Conservation (phyloP, 805 yeast species). For the Hemisphaericaspora nanyangensis region DNA sequence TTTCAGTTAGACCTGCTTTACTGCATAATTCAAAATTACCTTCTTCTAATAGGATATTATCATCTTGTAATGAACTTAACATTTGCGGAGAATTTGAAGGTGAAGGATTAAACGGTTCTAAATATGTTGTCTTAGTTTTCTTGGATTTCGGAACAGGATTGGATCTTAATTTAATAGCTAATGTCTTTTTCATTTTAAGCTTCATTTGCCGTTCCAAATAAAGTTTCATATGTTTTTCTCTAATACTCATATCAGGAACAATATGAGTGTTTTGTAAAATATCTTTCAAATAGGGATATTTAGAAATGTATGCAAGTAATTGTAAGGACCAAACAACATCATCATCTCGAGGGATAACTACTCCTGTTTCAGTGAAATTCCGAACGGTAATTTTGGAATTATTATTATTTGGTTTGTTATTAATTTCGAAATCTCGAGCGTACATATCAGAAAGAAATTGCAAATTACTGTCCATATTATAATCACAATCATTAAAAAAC, state of each 20-base stretch:
- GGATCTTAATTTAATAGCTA: constrained; percentile 27
- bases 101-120: constrained; percentile 27
- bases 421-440: constrained; percentile 31
- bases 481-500: constrained; percentile 27
- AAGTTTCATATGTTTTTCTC: constrained; percentile 37
- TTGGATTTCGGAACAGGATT: constrained; percentile 10
- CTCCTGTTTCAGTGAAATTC: constrained; percentile 53
- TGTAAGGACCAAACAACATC: constrained; percentile 94
- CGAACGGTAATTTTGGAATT: constrained; percentile 33
- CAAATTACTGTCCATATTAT: constrained; percentile 40
- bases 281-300: constrained; percentile 77
- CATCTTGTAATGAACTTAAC: constrained; percentile 30
- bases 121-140: constrained; percentile 9
- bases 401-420: constrained; percentile 15
- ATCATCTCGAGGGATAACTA: constrained; percentile 85
- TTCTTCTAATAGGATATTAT: constrained; percentile 27
- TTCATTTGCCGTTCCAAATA: constrained; percentile 34
- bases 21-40: constrained; percentile 32
- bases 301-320: constrained; percentile 86
- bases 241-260: constrained; percentile 57
- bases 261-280: constrained; percentile 71
- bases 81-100: constrained; percentile 39
- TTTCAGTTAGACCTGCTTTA: constrained; percentile 19
- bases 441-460: constrained; percentile 39
- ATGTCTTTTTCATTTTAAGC: constrained; percentile 25